Evolutionary conservation across 257 asterid genomes (phyloP), one percentile per base, ranked within the genome.

Genomic region (Plantago major): DNA sequence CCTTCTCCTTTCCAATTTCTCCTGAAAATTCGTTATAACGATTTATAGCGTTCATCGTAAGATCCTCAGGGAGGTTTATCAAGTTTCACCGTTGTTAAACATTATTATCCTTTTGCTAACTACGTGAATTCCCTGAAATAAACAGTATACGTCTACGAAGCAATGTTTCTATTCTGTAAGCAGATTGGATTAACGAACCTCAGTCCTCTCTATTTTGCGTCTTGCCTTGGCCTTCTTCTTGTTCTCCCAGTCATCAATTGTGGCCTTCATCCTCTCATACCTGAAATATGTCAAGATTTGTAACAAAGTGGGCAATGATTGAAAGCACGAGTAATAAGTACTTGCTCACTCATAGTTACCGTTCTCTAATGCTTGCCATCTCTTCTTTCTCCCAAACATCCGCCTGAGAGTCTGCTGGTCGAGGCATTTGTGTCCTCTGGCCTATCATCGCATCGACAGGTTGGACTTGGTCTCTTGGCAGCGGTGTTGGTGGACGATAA

Each of bases 321-420:
- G 1, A 52, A 11, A 55, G 38, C 10, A 10, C 6, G 58, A 13
- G 12, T 10, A 10, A 26, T 53, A 40, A 3, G 8, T 53, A 37
- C 26, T 22, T 11, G 12, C 44, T 71, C 55, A 44, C 42, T 51
- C 19, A 16, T 43, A 3, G 33, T 18, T 73, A 88, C 94, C 81
- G 64, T 58, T 81, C 81, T 58, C 65, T 72, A 65, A 81, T 74
- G 76, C 74, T 81, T n/a, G 82, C 76, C 76, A 81, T 57, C 76
- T 85, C 71, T 47, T 69, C 74, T 58, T 63, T 79, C 65, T 79
- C 86, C 96, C 96, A 88, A 42, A 73, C 68, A 60, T 85, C 83
- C 42, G 91, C 94, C 68, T 62, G 58, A 37, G 73, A 62, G 11
- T 74, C 71, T 42, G 52, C 75, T 18, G 53, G 69, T 45, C 71